A percentile compares a stretch with the other conserved stretches of the same genome.
phyloP scores from a whole-genome alignment of 164 flowering plant species.

The Tetrastigma voinierianum region DNA sequence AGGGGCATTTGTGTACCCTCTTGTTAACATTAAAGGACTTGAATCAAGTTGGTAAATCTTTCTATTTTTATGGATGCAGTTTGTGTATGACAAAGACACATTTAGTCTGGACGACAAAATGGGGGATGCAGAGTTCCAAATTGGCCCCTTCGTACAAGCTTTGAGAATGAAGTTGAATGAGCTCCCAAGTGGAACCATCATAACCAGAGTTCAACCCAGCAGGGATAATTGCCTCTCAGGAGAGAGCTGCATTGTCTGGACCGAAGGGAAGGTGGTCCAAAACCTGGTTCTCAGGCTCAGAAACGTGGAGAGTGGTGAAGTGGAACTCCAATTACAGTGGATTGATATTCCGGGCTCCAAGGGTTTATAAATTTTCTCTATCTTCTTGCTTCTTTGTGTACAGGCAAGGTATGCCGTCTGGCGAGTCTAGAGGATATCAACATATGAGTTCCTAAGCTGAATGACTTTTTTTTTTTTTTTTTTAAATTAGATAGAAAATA shows the following conservation, averaged over 20 bases:
- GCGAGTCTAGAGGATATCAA: no score
- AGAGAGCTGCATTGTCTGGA: slow-evolving; percentile 55
- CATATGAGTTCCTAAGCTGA: no score
- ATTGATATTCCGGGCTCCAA: slow-evolving; percentile 46
- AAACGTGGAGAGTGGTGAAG: slow-evolving; percentile 82
- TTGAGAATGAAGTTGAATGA: slow-evolving; percentile 38
- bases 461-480: no score
- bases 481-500: no score
- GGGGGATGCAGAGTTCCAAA: slow-evolving; percentile 77
- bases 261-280: slow-evolving; percentile 53
- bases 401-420: no score
- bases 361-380: slow-evolving; percentile 19
- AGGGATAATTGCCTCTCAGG: slow-evolving; percentile 65
- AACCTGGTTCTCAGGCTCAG: slow-evolving; percentile 50
- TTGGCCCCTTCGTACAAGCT: slow-evolving; percentile 47
- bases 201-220: slow-evolving; percentile 42
- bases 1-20: no score
- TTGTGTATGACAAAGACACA: slow-evolving; percentile 63
- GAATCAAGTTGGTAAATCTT: neutral
- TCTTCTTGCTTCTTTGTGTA: no score
- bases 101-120: slow-evolving; percentile 70
- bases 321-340: slow-evolving; percentile 72
- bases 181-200: slow-evolving; percentile 49
- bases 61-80: slow-evolving; percentile 31
- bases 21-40: neutral